Evolutionary conservation across 371 early-diverging fungal genomes (phyloP).

Genomic region (Mucor velutinosus): DNA sequence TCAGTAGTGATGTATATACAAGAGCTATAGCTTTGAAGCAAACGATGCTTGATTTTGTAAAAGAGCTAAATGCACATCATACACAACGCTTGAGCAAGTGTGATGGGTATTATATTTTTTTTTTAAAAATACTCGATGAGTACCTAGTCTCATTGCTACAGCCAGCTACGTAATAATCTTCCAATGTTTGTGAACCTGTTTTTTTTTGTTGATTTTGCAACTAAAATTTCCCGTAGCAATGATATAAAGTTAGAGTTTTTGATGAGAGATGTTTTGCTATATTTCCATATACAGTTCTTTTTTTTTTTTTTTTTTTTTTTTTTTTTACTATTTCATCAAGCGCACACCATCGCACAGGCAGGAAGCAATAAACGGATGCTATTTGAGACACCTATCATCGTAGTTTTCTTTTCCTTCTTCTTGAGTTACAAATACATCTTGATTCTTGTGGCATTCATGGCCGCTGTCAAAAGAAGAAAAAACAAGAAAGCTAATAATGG

Average conservation of each 20-base stretch:
- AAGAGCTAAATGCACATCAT: too few relatives aligned
- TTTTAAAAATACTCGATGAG: too few relatives aligned
- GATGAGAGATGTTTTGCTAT: not conserved
- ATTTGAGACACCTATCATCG: not conserved
- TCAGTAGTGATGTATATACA: too few relatives aligned
- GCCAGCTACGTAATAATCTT: too few relatives aligned
- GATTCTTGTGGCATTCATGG: not conserved
- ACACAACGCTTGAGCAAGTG: too few relatives aligned
- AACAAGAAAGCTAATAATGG: not conserved
- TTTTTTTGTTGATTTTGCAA: not conserved
- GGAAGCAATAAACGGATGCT: not conserved
- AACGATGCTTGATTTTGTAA: too few relatives aligned
- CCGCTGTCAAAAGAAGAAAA: conserved; percentile 3
- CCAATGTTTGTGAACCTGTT: not conserved
- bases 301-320: not conserved
- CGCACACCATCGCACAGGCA: not conserved
- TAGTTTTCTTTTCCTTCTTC: conserved; percentile 4
- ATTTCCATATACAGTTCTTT: not conserved
- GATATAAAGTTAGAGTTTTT: not conserved
- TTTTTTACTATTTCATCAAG: not conserved
- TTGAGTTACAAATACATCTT: not conserved
- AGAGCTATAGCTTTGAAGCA: too few relatives aligned
- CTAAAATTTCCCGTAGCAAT: not conserved
- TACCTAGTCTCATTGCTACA: too few relatives aligned
- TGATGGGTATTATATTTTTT: too few relatives aligned